Base-by-base conservation (phyloP, 2,329 filamentous ascomycete genomes). In the Fusarium oxysporum region DNA sequence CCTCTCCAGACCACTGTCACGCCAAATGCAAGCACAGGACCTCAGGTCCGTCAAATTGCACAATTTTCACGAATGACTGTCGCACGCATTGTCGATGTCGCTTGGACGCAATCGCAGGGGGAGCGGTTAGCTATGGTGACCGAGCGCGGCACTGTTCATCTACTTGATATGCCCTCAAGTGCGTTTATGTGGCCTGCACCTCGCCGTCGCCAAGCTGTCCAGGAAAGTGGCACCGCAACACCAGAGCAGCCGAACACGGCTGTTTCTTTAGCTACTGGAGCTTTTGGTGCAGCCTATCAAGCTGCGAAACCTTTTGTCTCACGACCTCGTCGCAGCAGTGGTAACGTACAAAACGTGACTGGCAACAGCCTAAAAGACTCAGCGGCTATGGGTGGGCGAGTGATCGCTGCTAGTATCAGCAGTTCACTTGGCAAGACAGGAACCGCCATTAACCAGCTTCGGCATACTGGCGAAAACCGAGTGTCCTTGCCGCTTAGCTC, bases 11-110 rank as follows among this genome's bases (percentile, higher is more conserved):
- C 84, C 45, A 82, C 83, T 1, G 73, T 82, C n/a, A 58, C 77
- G 12, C 86, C 87, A 44, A 86, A 84, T 62, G 82, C 79, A 21
- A 82, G 80, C 37, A 80, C 81, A 21, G 86, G 89, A 1, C 88
- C 88, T 10, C 86, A 89, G 63, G 93, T 98, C 37, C 92, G 95
- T 53, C 94, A 97, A 80, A 87, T 98, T 68, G 94, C 95, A 12
- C 91, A 95, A 68, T 98, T 97, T 79, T 93, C 94, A 25, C 91
- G 96, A 44, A 92, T 98, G 89, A 98, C 96, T 4, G 92, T 96
- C 54, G 94, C 96, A 6, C 93, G 93, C 60, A 94, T 98, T 62
- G 89, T 98, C 28, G 96, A 98, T 78, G 93, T 97, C 45, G 90
- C 91, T 6, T 99, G 96, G 96, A 92, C 92, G 4, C 88, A 90